These are phyloP conservation scores for Chrysanthemum makinoi DNA, from an alignment of 129 eudicot genomes.

Conservation along the genomic window DNA sequence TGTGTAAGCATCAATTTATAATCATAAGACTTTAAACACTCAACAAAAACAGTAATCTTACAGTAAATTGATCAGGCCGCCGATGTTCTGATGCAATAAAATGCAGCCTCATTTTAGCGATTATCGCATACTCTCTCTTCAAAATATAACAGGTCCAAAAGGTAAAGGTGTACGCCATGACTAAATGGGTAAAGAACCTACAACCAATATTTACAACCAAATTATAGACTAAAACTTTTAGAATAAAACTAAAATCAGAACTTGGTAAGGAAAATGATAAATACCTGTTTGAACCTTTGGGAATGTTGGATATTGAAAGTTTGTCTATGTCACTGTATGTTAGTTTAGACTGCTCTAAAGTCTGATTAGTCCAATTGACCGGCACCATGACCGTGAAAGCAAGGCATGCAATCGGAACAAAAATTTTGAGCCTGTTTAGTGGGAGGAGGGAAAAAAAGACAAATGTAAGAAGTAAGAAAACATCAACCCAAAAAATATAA, in stretches of 20 bases:
- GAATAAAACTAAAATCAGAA: neutral
- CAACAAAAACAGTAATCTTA: constrained; percentile 32
- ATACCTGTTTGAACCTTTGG: constrained; percentile 67
- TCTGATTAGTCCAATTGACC: constrained; percentile 62
- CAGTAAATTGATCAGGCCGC: constrained; percentile 93
- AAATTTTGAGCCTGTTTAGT: constrained; percentile 63
- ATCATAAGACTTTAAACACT: neutral
- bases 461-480: constrained; percentile 9
- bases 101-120: constrained; percentile 63
- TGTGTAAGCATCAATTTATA: neutral
- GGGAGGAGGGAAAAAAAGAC: neutral
- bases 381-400: constrained; percentile 76
- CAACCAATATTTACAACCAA: constrained; percentile 33
- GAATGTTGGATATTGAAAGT: constrained; percentile 80
- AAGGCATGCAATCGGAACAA: constrained; percentile 67
- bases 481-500: too few relatives aligned
- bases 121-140: constrained; percentile 65
- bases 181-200: constrained; percentile 77
- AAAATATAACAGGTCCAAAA: constrained; percentile 87
- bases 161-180: constrained; percentile 72
- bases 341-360: constrained; percentile 51
- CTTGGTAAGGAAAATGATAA: neutral
- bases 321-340: constrained; percentile 68
- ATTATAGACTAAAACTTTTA: neutral
- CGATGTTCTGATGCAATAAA: constrained; percentile 72